These are phyloP conservation scores for Candida yuanshanica DNA, from an alignment of 805 yeast species.

Conservation along the genomic window DNA sequence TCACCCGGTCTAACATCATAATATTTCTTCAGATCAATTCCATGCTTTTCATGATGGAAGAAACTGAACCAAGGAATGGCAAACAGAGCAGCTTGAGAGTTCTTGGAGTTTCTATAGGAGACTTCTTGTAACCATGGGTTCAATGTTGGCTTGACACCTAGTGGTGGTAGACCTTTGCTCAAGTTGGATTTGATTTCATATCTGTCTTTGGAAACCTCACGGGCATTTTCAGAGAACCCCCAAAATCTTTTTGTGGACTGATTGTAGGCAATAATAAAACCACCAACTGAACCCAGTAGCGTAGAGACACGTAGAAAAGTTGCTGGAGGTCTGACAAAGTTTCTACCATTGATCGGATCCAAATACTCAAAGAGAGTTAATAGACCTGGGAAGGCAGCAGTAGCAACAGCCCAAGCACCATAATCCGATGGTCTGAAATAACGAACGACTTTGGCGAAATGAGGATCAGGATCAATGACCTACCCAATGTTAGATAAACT, in stretches of 20 bases:
- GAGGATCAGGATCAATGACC: constrained; percentile 76
- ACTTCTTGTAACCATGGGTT: constrained; percentile 66
- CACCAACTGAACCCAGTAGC: constrained; percentile 62
- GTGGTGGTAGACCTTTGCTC: constrained; percentile 60
- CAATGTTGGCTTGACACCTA: constrained; percentile 53
- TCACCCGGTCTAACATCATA: constrained; percentile 23
- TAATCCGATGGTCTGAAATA: constrained; percentile 70
- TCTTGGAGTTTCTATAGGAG: constrained; percentile 73
- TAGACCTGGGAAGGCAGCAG: constrained; percentile 45
- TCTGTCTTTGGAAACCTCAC: constrained; percentile 70
- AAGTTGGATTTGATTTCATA: constrained; percentile 64
- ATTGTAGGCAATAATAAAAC: constrained; percentile 66
- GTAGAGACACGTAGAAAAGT: constrained; percentile 54
- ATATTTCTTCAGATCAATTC: constrained; percentile 57
- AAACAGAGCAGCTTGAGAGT: constrained; percentile 53
- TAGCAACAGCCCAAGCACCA: constrained; percentile 40
- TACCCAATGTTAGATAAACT: constrained; percentile 9
- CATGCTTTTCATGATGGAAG: constrained; percentile 78
- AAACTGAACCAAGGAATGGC: constrained; percentile 80
- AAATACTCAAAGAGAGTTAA: constrained; percentile 39
- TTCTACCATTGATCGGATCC: constrained; percentile 42
- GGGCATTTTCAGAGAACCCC: constrained; percentile 68
- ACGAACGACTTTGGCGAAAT: constrained; percentile 62
- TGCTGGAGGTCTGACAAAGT: constrained; percentile 45
- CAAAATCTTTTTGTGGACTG: constrained; percentile 66